Conservation (phyloP, 2,329 filamentous ascomycete genomes). For the Colletotrichum lentis region DNA sequence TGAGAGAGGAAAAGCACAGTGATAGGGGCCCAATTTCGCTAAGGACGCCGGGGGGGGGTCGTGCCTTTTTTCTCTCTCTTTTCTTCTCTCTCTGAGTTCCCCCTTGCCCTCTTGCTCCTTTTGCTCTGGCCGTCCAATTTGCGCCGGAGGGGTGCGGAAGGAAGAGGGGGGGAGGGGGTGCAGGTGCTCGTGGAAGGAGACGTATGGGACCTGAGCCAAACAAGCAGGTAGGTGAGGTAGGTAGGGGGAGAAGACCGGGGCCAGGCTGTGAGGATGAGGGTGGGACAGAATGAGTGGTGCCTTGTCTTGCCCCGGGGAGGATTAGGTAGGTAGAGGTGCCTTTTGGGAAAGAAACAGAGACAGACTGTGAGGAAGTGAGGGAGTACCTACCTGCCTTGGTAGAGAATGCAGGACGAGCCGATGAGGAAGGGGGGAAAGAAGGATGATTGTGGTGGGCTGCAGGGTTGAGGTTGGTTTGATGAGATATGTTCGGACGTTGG, state of each 20-base stretch:
- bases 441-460: conserved; percentile 17
- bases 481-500: conserved; percentile 31
- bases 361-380: background rate
- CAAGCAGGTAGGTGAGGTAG: conserved; percentile 17
- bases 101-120: conserved; percentile 6
- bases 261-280: conserved; percentile 7
- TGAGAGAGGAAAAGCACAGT: conserved; percentile 40
- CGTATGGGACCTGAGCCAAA: conserved; percentile 26
- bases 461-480: conserved; percentile 35
- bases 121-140: conserved; percentile 29
- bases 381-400: background rate
- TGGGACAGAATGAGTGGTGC: background rate
- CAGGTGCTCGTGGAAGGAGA: conserved; percentile 18
- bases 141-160: conserved; percentile 25
- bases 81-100: background rate
- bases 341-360: background rate
- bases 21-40: conserved; percentile 54
- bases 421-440: background rate
- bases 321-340: background rate
- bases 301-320: conserved; percentile 11
- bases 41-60: conserved; percentile 44
- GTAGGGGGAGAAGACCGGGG: conserved; percentile 21
- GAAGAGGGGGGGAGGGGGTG: conserved; percentile 6
- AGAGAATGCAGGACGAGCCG: background rate
- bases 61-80: conserved; percentile 38